These are phyloP conservation scores for Cercophora samala DNA, from an alignment of 495 filamentous ascomycete genomes.

Conservation along the genomic window DNA sequence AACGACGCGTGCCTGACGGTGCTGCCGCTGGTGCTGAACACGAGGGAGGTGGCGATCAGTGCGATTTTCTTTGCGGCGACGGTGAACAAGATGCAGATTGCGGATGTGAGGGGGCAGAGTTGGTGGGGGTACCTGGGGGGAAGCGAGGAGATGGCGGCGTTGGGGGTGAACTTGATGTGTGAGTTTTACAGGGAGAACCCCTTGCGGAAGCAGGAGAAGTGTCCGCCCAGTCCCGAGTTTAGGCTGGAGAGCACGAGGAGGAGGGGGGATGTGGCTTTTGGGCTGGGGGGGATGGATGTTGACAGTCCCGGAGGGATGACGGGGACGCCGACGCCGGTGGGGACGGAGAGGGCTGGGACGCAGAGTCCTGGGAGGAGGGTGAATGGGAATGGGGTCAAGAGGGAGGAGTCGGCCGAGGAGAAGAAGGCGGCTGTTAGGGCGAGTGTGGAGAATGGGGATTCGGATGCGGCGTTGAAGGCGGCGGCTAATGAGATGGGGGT, in stretches of 20 bases:
- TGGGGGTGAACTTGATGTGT: constrained; percentile 66
- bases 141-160: constrained; percentile 58
- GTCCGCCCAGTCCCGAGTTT: constrained; percentile 44
- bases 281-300: background rate
- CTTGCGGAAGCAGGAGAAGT: constrained; percentile 44
- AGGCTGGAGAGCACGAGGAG: constrained; percentile 46
- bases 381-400: constrained; percentile 5
- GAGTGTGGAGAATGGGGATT: constrained; percentile 35
- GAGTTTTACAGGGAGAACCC: constrained; percentile 72
- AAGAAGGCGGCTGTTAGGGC: constrained; percentile 3
- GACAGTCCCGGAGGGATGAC: background rate
- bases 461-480: constrained; percentile 45
- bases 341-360: constrained; percentile 28
- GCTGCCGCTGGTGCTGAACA: constrained; percentile 75
- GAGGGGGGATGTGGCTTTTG: constrained; percentile 35
- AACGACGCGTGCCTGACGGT: constrained; percentile 83
- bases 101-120: constrained; percentile 70
- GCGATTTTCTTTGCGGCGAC: constrained; percentile 81
- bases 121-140: constrained; percentile 81
- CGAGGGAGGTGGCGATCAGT: constrained; percentile 76
- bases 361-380: constrained; percentile 25
- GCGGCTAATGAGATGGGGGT: constrained; percentile 44
- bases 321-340: constrained; percentile 12
- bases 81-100: constrained; percentile 60
- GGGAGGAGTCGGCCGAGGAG: background rate